phyloP scores from a whole-genome alignment of 495 filamentous ascomycete species.

The Tuber melanosporum region DNA sequence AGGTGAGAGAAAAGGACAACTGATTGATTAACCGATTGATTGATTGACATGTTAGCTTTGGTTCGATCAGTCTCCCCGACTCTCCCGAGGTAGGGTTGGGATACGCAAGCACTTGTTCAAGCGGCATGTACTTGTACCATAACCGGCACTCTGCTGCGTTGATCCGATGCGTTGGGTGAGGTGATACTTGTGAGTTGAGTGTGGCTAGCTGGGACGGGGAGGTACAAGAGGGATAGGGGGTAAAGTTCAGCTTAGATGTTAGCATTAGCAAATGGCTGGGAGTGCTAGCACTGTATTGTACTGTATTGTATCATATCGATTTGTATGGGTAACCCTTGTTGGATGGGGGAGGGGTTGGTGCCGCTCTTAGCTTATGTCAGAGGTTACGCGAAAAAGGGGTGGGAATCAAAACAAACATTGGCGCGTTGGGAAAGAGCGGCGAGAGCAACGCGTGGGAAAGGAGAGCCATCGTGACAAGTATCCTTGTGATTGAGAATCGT shows the following conservation, averaged over 20 bases:
- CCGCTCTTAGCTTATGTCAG: background rate
- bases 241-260: background rate
- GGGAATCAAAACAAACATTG: conserved; percentile 4
- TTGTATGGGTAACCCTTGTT: background rate
- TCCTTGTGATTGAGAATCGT: background rate
- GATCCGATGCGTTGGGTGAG: background rate
- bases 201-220: conserved; percentile 4
- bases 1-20: background rate
- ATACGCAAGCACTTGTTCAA: background rate
- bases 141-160: background rate
- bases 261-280: background rate
- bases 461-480: background rate
- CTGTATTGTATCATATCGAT: background rate
- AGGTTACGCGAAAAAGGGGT: background rate
- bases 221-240: conserved; percentile 3
- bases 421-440: background rate
- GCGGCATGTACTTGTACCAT: background rate
- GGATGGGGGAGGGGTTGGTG: background rate
- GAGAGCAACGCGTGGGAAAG: background rate
- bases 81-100: background rate
- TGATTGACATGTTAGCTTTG: background rate
- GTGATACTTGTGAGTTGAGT: background rate
- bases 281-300: background rate
- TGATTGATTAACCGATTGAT: background rate
- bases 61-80: background rate